Evolutionary conservation across 768 basidiomycete species (phyloP), one percentile per base, ranked within the genome.

Genomic region (Suillus variegatus): DNA sequence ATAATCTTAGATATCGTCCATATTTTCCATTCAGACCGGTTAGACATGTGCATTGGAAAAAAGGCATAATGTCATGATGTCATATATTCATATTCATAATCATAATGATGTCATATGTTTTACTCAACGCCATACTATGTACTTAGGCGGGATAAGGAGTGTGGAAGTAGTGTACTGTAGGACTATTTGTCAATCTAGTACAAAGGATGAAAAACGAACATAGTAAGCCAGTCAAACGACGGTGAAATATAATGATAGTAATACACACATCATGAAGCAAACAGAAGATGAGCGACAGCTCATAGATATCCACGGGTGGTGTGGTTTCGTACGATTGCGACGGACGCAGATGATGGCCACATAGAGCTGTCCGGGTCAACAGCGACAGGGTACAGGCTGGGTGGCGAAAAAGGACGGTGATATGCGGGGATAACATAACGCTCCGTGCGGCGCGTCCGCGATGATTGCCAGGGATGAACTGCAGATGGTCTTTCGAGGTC

Each of bases 381-480:
- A n/a, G 44, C 8, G 18, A 6, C 9, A 35, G 20, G 61, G 47
- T 51, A 36, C 13, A 62, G 2, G 43, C 18, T 62, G 51, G 61
- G 51, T 51, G 52, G 51, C 22, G 18, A 20, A n/a, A 62, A 62
- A 16, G 61, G 28, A 10, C 51, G 61, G 22, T 57, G 47, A 18
- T 20, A 62, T 12, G 61, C 36, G 12, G 47, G 47, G 25, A 22
- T 18, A 6, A 16, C 18, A 49, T 9, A n/a, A 36, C 20, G 54
- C 4, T 35, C 54, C 20, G 20, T 35, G 54, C 35, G 6, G 35
- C 54, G 54, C 54, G 20, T 35, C 28, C 3, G 28, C 28, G 28
- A 28, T 28, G 28, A 28, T 28, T 28, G 28, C 35, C 32, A 36
- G 18, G 20, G 20, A 55, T 55, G 54, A 36, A 2, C 47, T 28